These are phyloP conservation scores for Colletotrichum incanum DNA, from an alignment of 2,329 filamentous ascomycete species.

Conservation along the genomic window DNA sequence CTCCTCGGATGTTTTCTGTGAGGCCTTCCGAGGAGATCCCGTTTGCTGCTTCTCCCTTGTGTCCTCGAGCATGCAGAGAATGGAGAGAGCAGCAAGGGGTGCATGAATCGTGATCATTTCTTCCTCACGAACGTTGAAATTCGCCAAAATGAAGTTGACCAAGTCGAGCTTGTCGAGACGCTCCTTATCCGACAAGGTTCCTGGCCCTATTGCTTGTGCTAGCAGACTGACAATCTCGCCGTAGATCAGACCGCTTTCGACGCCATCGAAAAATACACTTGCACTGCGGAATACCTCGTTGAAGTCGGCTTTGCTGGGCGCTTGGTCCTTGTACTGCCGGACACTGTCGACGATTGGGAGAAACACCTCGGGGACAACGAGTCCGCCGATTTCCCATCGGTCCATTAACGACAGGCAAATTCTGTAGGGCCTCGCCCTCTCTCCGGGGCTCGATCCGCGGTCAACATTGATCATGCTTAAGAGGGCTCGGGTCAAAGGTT, in stretches of 20 bases:
- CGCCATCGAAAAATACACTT: constrained; percentile 96
- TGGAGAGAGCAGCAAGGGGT: constrained; percentile 80
- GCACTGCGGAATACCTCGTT: constrained; percentile 92
- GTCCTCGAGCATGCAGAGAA: constrained; percentile 74
- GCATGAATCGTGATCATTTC: constrained; percentile 94
- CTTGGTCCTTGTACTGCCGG: constrained; percentile 78
- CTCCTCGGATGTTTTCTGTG: constrained; percentile 50
- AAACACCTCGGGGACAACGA: constrained; percentile 91
- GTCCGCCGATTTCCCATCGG: constrained; percentile 94
- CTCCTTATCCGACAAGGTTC: constrained; percentile 60
- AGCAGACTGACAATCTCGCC: constrained; percentile 83
- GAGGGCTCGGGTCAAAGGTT: constrained; percentile 81
- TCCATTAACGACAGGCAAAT: constrained; percentile 98
- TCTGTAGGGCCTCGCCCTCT: constrained; percentile 87
- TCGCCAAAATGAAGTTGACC: constrained; percentile 84
- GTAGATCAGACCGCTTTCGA: constrained; percentile 95
- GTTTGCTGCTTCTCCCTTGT: constrained; percentile 55
- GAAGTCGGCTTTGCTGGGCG: constrained; percentile 79
- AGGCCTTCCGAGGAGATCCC: constrained; percentile 48
- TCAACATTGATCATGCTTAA: constrained; percentile 80
- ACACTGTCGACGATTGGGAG: constrained; percentile 88
- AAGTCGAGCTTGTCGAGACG: constrained; percentile 78
- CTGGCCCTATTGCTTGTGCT: constrained; percentile 69
- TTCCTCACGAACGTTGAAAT: constrained; percentile 96
- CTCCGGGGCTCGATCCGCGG: constrained; percentile 67